A percentile compares a stretch with the other conserved stretches of the same genome.
Evolutionary conservation across 306 rosid species (phyloP).

Genomic region (Vachellia collinsii): DNA sequence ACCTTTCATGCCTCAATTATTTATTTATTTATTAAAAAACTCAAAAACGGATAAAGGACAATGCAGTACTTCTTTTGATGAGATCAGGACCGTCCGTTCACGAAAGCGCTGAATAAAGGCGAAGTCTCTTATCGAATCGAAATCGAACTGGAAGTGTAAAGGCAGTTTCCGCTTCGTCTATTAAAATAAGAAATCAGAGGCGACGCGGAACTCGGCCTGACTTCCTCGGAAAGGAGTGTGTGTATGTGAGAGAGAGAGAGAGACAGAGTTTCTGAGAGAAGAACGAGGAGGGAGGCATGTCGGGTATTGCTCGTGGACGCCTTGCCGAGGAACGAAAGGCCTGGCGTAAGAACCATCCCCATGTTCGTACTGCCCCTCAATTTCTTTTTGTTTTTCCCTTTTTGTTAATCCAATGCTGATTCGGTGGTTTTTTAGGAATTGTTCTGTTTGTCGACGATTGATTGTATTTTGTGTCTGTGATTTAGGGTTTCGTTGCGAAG

Average conservation of each 20-base stretch:
- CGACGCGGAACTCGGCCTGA: conserved; percentile 14
- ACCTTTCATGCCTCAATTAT: conserved; percentile 11
- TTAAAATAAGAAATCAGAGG: neutral
- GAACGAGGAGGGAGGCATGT: conserved; percentile 43
- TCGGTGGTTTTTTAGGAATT: too few species aligned
- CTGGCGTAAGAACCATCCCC: too few species aligned
- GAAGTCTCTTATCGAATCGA: neutral
- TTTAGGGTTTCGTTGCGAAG: too few species aligned
- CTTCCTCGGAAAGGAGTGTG: conserved; percentile 14
- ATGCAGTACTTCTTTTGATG: neutral
- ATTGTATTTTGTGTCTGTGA: too few species aligned
- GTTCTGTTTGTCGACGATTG: too few species aligned
- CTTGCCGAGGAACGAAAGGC: conserved; percentile 91
- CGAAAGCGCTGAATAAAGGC: neutral
- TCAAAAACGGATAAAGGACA: conserved; percentile 8
- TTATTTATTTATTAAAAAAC: neutral
- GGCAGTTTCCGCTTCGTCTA: neutral
- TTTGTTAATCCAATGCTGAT: too few species aligned
- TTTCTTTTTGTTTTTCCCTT: too few species aligned
- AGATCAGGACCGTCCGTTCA: conserved; percentile 55
- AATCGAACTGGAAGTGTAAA: neutral
- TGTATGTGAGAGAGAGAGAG: neutral
- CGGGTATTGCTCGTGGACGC: conserved; percentile 93
- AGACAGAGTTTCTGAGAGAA: conserved; percentile 15
- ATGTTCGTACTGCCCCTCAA: too few species aligned